Percentiles rank a stretch among this genome's conserved stretches.
These are phyloP conservation scores for Boletus bicolor DNA, from an alignment of 768 basidiomycete species.

Conservation along the genomic window DNA sequence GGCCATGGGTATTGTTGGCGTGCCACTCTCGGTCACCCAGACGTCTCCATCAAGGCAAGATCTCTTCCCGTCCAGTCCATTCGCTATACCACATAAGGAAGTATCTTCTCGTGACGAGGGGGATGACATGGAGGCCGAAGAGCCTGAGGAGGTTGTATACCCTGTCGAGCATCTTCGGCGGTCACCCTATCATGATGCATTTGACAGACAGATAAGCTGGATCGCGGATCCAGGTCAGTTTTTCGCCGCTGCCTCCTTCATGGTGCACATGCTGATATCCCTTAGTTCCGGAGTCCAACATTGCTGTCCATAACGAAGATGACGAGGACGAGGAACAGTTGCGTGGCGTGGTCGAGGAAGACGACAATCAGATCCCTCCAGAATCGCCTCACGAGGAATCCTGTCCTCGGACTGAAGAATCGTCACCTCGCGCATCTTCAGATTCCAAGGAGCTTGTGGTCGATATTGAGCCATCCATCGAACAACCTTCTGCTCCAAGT, in stretches of 20 bases:
- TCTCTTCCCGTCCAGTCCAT: conserved; percentile 64
- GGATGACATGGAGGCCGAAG: conserved; percentile 41
- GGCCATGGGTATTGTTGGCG: conserved; percentile 38
- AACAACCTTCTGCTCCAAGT: conserved; percentile 41
- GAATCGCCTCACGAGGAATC: conserved; percentile 49
- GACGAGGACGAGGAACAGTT: conserved; percentile 43
- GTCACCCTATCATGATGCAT: conserved; percentile 48
- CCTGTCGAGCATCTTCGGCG: conserved; percentile 53
- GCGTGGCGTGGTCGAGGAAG: conserved; percentile 36
- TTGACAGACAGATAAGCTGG: conserved; percentile 69
- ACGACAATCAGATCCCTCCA: conserved; percentile 51
- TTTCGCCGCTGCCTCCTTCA: conserved; percentile 1
- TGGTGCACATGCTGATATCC: conserved; percentile 9
- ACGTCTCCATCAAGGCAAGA: conserved; percentile 54
- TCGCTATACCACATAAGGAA: conserved; percentile 69
- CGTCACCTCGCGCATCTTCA: conserved; percentile 54
- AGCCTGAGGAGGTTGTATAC: conserved; percentile 58
- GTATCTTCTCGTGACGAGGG: conserved; percentile 53
- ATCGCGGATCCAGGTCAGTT: conserved; percentile 65
- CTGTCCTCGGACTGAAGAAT: conserved; percentile 46
- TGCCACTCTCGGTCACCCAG: conserved; percentile 45
- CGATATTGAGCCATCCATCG: conserved; percentile 60
- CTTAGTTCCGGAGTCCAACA: conserved; percentile 59
- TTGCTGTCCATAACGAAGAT: conserved; percentile 56
- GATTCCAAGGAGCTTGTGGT: conserved; percentile 61